Conservation (phyloP, 1,284 basidiomycete species). For the Cutaneotrichosporon cutaneum region DNA sequence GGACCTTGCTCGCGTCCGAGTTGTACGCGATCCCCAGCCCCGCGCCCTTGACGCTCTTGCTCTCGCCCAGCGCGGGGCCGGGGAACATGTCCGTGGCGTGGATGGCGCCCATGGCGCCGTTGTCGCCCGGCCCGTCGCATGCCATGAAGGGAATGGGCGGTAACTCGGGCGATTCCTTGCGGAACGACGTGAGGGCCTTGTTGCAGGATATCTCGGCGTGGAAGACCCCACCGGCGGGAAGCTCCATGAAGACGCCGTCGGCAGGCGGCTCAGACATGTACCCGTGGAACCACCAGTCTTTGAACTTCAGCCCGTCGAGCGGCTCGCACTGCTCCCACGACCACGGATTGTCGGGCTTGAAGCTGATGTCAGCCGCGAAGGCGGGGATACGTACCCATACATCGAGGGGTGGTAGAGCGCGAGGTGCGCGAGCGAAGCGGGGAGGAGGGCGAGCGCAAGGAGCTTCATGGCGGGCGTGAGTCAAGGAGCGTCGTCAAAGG, state of each 20-base stretch:
- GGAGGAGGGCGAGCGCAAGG: slow-evolving; percentile 1
- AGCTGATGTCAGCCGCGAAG: slow-evolving; percentile 23
- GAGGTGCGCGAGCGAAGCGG: slow-evolving; percentile 37
- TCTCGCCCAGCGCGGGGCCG: not conserved
- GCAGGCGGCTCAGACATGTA: slow-evolving; percentile 38
- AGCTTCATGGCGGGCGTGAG: not conserved
- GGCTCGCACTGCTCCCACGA: slow-evolving; percentile 53
- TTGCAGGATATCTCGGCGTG: slow-evolving; percentile 39
- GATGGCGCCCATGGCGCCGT: not conserved
- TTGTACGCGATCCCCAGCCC: slow-evolving; percentile 69
- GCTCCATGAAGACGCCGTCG: slow-evolving; percentile 37
- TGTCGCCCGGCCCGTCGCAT: slow-evolving; percentile 4
- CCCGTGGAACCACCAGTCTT: slow-evolving; percentile 67
- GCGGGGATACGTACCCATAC: slow-evolving; percentile 40
- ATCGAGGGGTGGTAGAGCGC: slow-evolving; percentile 42
- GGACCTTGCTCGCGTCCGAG: slow-evolving; percentile 57
- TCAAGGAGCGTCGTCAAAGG: no score
- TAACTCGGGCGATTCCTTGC: no score
- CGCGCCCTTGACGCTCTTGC: slow-evolving; percentile 14
- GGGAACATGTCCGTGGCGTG: not conserved
- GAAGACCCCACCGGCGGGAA: slow-evolving; percentile 43
- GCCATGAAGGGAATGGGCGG: not conserved
- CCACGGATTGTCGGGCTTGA: slow-evolving; percentile 57
- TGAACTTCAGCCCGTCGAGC: slow-evolving; percentile 59
- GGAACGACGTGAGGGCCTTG: not conserved